These are phyloP conservation scores for Iris pallida DNA, from an alignment of 116 monocot genomes.

Conservation along the genomic window DNA sequence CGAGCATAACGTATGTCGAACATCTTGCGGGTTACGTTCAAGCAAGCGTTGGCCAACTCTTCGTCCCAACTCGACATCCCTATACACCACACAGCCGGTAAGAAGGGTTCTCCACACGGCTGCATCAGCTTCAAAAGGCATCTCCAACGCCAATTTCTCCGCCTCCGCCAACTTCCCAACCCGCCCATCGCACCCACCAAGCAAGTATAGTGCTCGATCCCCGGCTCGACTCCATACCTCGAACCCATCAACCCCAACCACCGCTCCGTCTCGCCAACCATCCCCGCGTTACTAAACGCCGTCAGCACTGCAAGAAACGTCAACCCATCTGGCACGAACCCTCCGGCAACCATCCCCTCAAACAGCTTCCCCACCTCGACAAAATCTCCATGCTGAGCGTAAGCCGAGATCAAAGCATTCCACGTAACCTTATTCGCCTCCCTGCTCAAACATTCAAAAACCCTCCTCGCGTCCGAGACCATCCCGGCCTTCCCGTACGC, in stretches of 20 bases:
- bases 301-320: conserved; percentile 48
- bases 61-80: conserved; percentile 18
- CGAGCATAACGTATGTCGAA: conserved; percentile 59
- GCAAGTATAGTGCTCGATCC: conserved; percentile 60
- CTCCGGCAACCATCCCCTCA: conserved; percentile 28
- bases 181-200: conserved; percentile 48
- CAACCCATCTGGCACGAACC: conserved; percentile 26
- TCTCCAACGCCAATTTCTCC: conserved; percentile 20
- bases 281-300: conserved; percentile 48
- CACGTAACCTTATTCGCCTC: conserved; percentile 27
- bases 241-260: conserved; percentile 42
- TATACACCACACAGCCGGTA: conserved; percentile 36
- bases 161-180: conserved; percentile 51
- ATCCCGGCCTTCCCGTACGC: conserved; percentile 57
- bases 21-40: conserved; percentile 42
- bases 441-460: conserved; percentile 26
- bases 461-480: conserved; percentile 24
- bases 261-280: conserved; percentile 19
- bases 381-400: conserved; percentile 57
- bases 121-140: conserved; percentile 55
- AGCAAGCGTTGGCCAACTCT: conserved; percentile 24
- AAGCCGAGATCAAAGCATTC: conserved; percentile 45
- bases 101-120: conserved; percentile 65
- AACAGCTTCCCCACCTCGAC: conserved; percentile 17
- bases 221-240: conserved; percentile 21